Conservation (phyloP, 352 stramenopile genomes). For the Phytophthora podocarpi region DNA sequence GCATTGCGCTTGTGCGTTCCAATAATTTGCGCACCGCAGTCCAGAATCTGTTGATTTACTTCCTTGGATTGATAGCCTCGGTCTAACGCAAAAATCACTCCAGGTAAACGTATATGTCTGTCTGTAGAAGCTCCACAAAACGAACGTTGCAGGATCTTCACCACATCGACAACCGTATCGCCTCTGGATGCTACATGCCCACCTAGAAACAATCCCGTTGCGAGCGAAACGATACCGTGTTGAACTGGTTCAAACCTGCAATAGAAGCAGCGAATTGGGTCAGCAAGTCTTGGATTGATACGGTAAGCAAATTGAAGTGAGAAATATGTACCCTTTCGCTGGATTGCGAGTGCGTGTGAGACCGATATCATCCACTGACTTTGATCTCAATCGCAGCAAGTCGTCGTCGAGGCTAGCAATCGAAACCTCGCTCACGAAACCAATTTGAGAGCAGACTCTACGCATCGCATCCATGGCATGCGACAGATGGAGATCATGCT, state of each 20-base stretch:
- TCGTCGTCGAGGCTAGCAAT: slow-evolving; percentile 11
- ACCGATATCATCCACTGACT: slow-evolving; percentile 5
- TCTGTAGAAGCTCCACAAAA: slow-evolving; percentile 6
- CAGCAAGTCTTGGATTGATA: too few species aligned
- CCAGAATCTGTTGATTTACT: background rate
- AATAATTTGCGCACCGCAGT: background rate
- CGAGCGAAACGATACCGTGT: slow-evolving; percentile 1
- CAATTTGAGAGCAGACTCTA: background rate
- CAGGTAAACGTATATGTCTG: background rate
- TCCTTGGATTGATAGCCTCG: background rate
- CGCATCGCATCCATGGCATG: background rate
- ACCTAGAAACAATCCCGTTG: background rate
- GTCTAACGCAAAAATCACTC: background rate
- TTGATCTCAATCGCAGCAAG: slow-evolving; percentile 1
- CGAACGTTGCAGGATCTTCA: background rate
- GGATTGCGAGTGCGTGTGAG: slow-evolving; percentile 2
- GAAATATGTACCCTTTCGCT: slow-evolving; percentile 2
- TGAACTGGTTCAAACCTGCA: background rate
- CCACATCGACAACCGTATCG: background rate
- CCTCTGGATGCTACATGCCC: background rate
- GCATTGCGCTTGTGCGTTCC: background rate
- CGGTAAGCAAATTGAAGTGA: background rate
- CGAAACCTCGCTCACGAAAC: slow-evolving; percentile 5
- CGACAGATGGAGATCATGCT: background rate
- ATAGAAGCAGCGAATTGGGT: background rate